Percentiles rank a stretch among this genome's conserved stretches.
These are phyloP conservation scores for Ramalina peruviana DNA, from an alignment of 495 filamentous ascomycete species.

Conservation along the genomic window DNA sequence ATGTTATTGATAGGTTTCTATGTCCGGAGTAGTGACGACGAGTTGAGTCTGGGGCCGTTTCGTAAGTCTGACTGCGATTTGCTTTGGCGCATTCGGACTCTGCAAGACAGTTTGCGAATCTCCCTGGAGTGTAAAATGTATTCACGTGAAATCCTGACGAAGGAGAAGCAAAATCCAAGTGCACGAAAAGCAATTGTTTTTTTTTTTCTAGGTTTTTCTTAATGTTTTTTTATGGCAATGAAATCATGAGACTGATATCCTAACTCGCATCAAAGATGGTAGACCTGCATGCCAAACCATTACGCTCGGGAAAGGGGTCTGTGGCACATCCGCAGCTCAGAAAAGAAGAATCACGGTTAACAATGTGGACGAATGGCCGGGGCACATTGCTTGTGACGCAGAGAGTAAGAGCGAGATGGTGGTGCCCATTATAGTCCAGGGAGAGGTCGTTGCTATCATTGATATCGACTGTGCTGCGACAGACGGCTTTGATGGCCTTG, in stretches of 20 bases:
- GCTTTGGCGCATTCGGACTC: no score
- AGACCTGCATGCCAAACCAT: constrained; percentile 83
- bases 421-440: constrained; percentile 52
- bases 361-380: constrained; percentile 66
- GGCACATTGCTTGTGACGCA: constrained; percentile 84
- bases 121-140: no score
- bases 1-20: no score
- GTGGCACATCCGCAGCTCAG: constrained; percentile 58
- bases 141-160: no score
- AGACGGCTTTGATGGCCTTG: constrained; percentile 63
- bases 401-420: constrained; percentile 81
- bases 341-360: constrained; percentile 53
- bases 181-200: no score
- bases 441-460: constrained; percentile 71
- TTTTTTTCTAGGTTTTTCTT: no score
- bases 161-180: no score
- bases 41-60: constrained; percentile 46
- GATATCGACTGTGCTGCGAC: constrained; percentile 69
- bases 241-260: not conserved
- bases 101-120: no score
- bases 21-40: no score
- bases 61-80: no score
- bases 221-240: no score
- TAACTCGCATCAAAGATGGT: constrained; percentile 32
- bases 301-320: constrained; percentile 65